Base-by-base conservation (phyloP, 352 stramenopile genomes). In the Pythium diclinum region DNA sequence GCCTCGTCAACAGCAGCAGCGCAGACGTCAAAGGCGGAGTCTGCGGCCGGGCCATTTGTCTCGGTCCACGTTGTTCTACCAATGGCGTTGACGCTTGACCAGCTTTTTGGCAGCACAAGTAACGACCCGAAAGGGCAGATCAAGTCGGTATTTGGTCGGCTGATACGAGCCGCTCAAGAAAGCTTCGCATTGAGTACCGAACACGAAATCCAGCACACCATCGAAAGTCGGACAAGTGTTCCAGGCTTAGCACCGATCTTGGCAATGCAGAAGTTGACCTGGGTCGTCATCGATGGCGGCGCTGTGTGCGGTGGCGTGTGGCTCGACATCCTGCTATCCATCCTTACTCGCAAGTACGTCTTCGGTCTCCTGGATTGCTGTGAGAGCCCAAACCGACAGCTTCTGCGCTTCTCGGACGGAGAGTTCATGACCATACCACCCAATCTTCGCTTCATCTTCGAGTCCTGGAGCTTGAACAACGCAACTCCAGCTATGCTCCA, bases 391-490 rank as follows among this genome's bases (percentile, higher is more conserved):
- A 53, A 11, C 21, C 46, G 40, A 7, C 34, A 65, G 17, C 54
- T 70, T 4, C n/a, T 74, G 8, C 48, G 36, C 0, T 74, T 70
- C 21, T 14, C 21, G 2, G 67, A 74, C 44, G 67, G 67, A 5
- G 67, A 74, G 47, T 79, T 83, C 58, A 85, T 88, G 77, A 87
- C 76, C 0, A 40, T 87, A 1, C 79, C 83, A 1, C 78, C 82
- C 3, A 89, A 90, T 23, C 25, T 93, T 14, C 81, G 74, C 0
- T 76, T 93, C 25, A 1, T 87, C 0, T 91, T 91, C 32, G 85
- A 93, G 58, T 73, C 78, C 0, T 48, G 83, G 47, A 62, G 28
- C 21, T 51, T 74, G 3, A 21, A 61, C 3, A 56, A 63, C 11
- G 67, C 58, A 17, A 63, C 61, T 10, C 67, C 67, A 0, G 40